A percentile compares a stretch with the other conserved stretches of the same genome.
Evolutionary conservation across 2,329 filamentous ascomycete species (phyloP).

Genomic region (Neobulgaria alba): DNA sequence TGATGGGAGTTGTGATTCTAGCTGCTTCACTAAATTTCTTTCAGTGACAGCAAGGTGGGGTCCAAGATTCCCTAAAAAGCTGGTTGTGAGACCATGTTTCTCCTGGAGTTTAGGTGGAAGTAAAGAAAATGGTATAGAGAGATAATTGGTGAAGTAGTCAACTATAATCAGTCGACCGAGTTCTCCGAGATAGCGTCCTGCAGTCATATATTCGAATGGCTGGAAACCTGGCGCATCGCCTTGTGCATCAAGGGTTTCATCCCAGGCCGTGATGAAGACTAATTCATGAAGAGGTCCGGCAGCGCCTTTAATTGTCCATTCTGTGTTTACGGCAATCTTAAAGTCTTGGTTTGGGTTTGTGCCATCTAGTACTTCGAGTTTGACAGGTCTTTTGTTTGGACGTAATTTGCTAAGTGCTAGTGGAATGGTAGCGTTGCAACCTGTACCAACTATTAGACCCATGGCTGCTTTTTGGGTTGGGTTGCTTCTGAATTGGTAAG

Average conservation of each 20-base stretch:
- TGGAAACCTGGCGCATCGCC: constrained; percentile 77
- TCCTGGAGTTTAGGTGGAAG: constrained; percentile 16
- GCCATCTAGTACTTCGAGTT: constrained; percentile 40
- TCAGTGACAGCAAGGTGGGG: constrained; percentile 37
- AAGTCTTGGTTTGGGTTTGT: constrained; percentile 28
- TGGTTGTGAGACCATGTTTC: constrained; percentile 48
- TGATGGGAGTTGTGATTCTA: constrained; percentile 45
- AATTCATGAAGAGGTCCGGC: constrained; percentile 56
- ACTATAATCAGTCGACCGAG: constrained; percentile 69
- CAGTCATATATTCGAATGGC: constrained; percentile 96
- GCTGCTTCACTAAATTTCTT: constrained; percentile 36
- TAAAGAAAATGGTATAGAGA: constrained; percentile 10
- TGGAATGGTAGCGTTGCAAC: constrained; percentile 72
- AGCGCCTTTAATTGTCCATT: constrained; percentile 74
- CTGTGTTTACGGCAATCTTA: constrained; percentile 66
- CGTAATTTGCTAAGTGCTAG: constrained; percentile 56
- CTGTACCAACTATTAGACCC: constrained; percentile 75
- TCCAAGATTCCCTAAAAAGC: constrained; percentile 62
- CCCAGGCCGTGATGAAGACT: constrained; percentile 62
- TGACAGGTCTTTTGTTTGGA: constrained; percentile 48
- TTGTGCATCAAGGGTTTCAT: constrained; percentile 54
- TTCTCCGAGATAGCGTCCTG: constrained; percentile 86
- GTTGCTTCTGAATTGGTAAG: constrained; percentile 58
- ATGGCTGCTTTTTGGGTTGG: constrained; percentile 60
- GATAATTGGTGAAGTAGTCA: constrained; percentile 63